A percentile compares a stretch with the other conserved stretches of the same genome.
These are phyloP conservation scores for Bromus sterilis DNA, from an alignment of 176 grass and related monocot genomes.

Conservation along the genomic window DNA sequence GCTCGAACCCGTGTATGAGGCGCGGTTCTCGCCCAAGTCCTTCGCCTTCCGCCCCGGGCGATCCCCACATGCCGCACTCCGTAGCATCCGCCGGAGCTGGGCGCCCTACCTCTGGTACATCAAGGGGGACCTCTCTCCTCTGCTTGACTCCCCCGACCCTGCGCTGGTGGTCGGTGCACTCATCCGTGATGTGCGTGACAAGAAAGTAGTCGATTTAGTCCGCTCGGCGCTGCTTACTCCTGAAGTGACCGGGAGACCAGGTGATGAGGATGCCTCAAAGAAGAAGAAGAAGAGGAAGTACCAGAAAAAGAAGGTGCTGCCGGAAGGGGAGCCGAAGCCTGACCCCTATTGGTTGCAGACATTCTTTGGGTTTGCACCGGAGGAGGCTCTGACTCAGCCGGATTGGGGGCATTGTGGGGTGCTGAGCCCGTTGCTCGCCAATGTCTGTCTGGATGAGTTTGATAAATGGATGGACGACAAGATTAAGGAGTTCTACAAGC, in stretches of 20 bases:
- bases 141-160: slow-evolving; percentile 60
- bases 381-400: slow-evolving; percentile 66
- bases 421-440: slow-evolving; percentile 74
- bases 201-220: slow-evolving; percentile 77
- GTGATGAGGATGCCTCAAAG: slow-evolving; percentile 43
- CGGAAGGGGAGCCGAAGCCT: slow-evolving; percentile 88
- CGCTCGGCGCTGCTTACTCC: slow-evolving; percentile 65
- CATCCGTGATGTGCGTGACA: slow-evolving; percentile 82
- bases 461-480: slow-evolving; percentile 88
- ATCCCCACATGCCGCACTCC: slow-evolving; percentile 59
- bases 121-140: slow-evolving; percentile 80
- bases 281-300: slow-evolving; percentile 88
- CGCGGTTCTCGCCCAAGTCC: slow-evolving; percentile 65
- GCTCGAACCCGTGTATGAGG: slow-evolving; percentile 83
- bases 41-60: slow-evolving; percentile 92
- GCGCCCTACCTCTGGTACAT: slow-evolving; percentile 94
- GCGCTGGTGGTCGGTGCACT: slow-evolving; percentile 69
- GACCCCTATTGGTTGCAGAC: slow-evolving; percentile 89
- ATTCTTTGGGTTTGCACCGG: slow-evolving; percentile 92
- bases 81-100: slow-evolving; percentile 78
- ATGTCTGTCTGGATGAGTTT: slow-evolving; percentile 80
- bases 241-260: slow-evolving; percentile 33
- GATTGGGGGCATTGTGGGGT: slow-evolving; percentile 90
- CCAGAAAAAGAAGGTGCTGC: slow-evolving; percentile 90
- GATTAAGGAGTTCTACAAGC: slow-evolving; percentile 82